Evolutionary conservation across 371 early-diverging fungal genomes (phyloP), one percentile per base, ranked within the genome.

Genomic region (Funneliformis caledonium): DNA sequence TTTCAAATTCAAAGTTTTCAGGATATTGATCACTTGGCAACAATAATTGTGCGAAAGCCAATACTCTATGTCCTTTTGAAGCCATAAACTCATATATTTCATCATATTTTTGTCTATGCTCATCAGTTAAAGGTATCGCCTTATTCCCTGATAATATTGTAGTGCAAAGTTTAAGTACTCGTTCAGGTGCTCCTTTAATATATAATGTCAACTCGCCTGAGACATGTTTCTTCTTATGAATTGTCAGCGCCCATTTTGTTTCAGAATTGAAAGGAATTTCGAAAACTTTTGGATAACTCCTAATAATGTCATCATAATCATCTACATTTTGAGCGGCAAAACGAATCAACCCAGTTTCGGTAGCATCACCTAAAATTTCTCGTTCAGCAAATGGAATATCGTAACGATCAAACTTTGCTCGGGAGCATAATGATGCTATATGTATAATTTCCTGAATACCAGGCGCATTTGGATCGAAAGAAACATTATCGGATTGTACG

Each of bases 181-280:
- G 91, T 84, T 98, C 98, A 19, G 98, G 98, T 4, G 98, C 98
- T 60, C 98, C 98, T 85, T 98, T 97, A 59, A 97, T 89, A 86
- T 90, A 93, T 6, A 96, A 87, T 14, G 92, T 96, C 73, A 93
- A 85, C 5, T 83, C 78, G 8, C 97, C 97, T 43, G 82, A 85
- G 60, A 84, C 85, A 82, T 97, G 96, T 43, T 83, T 82, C 82
- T 90, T 89, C 77, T 88, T 81, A 84, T 96, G 95, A 80, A 98
- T 94, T 5, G 96, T 91, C 89, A 98, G 88, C 76, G 92, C 92
- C 97, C 97, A 97, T 86, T 98, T 98, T 92, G 93, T 97, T 48
- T 93, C 91, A 10, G 96, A 94, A 88, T 96, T 97, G 91, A 98
- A 98, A 22, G 98, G 98, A 26, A 98, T 93, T 83, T 98, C 98